Base-by-base conservation (phyloP, 2,329 filamentous ascomycete genomes). In the Aspergillus neoniger region DNA sequence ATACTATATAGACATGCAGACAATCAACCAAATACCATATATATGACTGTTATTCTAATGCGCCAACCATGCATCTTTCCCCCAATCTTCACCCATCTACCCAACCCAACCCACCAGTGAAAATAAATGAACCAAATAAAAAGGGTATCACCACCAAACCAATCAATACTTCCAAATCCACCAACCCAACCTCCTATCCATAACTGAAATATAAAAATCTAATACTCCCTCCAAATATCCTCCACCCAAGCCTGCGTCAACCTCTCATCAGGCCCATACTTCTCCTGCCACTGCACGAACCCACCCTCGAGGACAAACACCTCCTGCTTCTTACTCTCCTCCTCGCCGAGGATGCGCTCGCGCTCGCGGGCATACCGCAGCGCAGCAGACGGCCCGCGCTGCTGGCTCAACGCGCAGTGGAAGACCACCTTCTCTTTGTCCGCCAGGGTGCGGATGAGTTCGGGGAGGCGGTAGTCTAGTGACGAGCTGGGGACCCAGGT, bases 331-430 rank as follows among this genome's bases (percentile, higher is more conserved):
- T 63, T 67, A 64, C 65, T 72, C 65, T 78, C 76, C 47, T 78
- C 76, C 19, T 68, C 68, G 4, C 78, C 80, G 32, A 81, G 70
- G 63, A 82, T 61, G 56, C 83, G 80, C 67, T 89, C 86, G 50
- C 87, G 82, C 78, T 92, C 90, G 5, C 78, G 72, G 0, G 72
- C 73, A 75, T 97, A 98, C 70, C 84, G 83, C 67, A 96, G 78
- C 3, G 95, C 95, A 3, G 94, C 92, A 54, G 85, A 85, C 0
- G 95, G 95, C 0, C 95, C 95, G 0, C 95, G 84, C 79, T 96
- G 90, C 80, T 98, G 95, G 67, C 90, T 94, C 58, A 98, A 81
- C 17, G 91, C 90, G 77, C 95, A 99, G 79, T 99, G 95, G 76
- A 99, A 99, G 1, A 99, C 86, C 14, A 99, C 92, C 10, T 85